These are phyloP conservation scores for Phaeosphaeriaceae sp. DNA, from an alignment of 2,329 filamentous ascomycete species.

Conservation along the genomic window DNA sequence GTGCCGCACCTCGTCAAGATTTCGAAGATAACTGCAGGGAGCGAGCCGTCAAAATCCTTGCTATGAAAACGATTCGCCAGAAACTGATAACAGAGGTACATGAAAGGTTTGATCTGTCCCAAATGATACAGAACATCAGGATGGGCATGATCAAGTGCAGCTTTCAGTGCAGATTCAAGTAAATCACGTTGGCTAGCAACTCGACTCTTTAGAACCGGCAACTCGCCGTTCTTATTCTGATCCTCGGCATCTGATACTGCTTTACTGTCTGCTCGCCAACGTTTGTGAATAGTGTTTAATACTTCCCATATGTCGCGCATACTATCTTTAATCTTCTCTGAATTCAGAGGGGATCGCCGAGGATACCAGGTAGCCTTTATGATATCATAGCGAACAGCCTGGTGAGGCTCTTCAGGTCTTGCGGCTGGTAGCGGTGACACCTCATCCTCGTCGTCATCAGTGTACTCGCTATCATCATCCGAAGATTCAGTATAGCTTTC, in stretches of 20 bases:
- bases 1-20: constrained; percentile 68
- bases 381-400: constrained; percentile 63
- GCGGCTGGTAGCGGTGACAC: constrained; percentile 60
- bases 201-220: constrained; percentile 61
- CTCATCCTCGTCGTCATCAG: constrained; percentile 62
- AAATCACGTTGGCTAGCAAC: constrained; percentile 64
- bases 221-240: constrained; percentile 60
- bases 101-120: constrained; percentile 48
- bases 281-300: constrained; percentile 64
- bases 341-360: constrained; percentile 56
- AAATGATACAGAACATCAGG: constrained; percentile 52
- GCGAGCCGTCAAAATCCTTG: constrained; percentile 52
- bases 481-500: constrained; percentile 55
- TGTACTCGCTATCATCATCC: constrained; percentile 59
- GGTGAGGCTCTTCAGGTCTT: constrained; percentile 60
- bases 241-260: constrained; percentile 65
- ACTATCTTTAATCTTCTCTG: constrained; percentile 61
- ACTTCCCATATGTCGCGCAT: constrained; percentile 66
- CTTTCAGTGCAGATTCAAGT: constrained; percentile 59
- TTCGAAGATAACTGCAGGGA: constrained; percentile 53
- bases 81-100: constrained; percentile 57
- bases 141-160: constrained; percentile 55
- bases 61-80: constrained; percentile 55
- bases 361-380: constrained; percentile 67
- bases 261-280: constrained; percentile 65